Conservation (phyloP, 225 moss, liverwort and hornwort genomes). For the Physcomitrellopsis africana region DNA sequence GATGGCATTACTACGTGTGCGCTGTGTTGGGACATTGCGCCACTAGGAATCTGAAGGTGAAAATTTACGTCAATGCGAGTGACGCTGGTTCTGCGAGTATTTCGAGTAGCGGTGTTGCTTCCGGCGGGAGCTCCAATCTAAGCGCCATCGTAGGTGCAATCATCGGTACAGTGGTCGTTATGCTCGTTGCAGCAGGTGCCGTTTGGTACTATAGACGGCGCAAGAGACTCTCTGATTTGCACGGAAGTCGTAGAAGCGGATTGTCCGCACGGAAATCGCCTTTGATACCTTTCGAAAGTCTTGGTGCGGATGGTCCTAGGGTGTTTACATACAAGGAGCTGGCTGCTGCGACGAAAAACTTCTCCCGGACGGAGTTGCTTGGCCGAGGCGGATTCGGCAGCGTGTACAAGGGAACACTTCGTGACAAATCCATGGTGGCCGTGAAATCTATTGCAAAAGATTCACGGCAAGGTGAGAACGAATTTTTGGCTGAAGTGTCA, state of each 20-base stretch:
- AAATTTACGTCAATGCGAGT: slow-evolving; percentile 36
- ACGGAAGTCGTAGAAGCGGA: neutral
- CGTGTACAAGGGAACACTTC: slow-evolving; percentile 53
- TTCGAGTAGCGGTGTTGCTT: neutral
- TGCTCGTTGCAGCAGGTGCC: slow-evolving; percentile 10
- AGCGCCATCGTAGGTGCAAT: slow-evolving; percentile 26
- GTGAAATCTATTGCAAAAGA: slow-evolving; percentile 62
- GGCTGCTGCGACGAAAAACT: slow-evolving; percentile 48
- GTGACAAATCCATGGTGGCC: slow-evolving; percentile 46
- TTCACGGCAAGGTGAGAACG: slow-evolving; percentile 51
- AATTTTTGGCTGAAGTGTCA: slow-evolving; percentile 63
- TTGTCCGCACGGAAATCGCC: slow-evolving; percentile 32
- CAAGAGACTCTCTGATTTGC: neutral
- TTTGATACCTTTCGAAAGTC: slow-evolving; percentile 32
- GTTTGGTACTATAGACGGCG: slow-evolving; percentile 38
- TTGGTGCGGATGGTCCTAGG: slow-evolving; percentile 62
- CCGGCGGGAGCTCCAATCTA: neutral
- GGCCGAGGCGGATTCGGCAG: slow-evolving; percentile 61
- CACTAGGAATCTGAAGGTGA: slow-evolving; percentile 37
- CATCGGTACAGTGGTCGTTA: slow-evolving; percentile 6
- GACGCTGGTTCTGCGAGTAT: neutral
- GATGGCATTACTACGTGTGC: slow-evolving; percentile 49
- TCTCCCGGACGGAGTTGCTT: slow-evolving; percentile 44
- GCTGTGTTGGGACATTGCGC: slow-evolving; percentile 45
- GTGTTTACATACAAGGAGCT: slow-evolving; percentile 60